Evolutionary conservation across 495 filamentous ascomycete genomes (phyloP), one percentile per base, ranked within the genome.

Genomic region (Alectoria sarmentosa): DNA sequence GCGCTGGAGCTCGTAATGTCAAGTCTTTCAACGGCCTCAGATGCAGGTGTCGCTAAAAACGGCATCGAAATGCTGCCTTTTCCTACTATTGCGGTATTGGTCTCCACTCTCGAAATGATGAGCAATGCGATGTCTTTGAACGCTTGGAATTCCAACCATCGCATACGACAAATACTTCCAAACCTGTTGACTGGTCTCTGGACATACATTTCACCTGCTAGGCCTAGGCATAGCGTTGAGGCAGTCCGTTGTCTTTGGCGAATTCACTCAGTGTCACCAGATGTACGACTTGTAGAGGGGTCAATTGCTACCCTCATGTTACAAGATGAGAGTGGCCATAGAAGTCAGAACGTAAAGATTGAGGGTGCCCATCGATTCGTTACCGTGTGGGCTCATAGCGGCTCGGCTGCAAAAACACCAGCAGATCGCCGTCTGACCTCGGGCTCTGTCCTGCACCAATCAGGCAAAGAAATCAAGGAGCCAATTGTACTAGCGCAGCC

Each of bases 191-290:
- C 77, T 19, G 80, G 85, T 64, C 78, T 92, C 0, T 98, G 93
- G 93, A 67, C 76, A 32, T 92, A 88, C 71, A 77, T 97, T 41
- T 90, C 90, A 1, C 86, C 90, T 30, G 76, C 86, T 26, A 87
- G 86, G 63, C 92, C 91, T 0, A 95, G 95, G 70, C 92, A 92
- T 67, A 94, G 96, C 72, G 91, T 98, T 30, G 93, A 98, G 73
- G 86, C 91, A 41, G 90, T 95, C 56, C 88, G 89, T 58, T 89
- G 85, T 66, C 75, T 98, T 19, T 95, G 92, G 89, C 84, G 89
- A 58, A 76, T 98, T 52, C 90, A 98, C 68, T 84, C 83, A 0
- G 82, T 84, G 13, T 82, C 84, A 38, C 77, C 76, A 66, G 72
- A 76, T n/a, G 77, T 81, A 62, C 79, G 84, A 67, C 74, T 80